Evolutionary conservation across 2,329 filamentous ascomycete genomes (phyloP).

Genomic region (Aspergillus candidus): DNA sequence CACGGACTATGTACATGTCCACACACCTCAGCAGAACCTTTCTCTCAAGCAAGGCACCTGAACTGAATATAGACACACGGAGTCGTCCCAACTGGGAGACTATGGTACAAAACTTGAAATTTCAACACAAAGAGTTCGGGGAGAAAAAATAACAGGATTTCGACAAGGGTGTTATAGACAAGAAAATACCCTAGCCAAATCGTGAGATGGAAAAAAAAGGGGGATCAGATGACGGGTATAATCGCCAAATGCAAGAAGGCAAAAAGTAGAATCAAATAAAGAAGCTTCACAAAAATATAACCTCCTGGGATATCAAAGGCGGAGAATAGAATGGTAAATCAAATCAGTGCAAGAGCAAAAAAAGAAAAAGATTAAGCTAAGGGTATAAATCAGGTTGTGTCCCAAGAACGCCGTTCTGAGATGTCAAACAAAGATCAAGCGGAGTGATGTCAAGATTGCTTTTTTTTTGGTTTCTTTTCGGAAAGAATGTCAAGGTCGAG

Average conservation of each 20-base stretch:
- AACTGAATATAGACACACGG: not conserved
- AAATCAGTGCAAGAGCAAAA: slow-evolving; percentile 12
- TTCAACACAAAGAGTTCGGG: slow-evolving; percentile 7
- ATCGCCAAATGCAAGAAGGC: slow-evolving; percentile 5
- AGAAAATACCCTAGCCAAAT: slow-evolving; percentile 1
- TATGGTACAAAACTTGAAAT: slow-evolving; percentile 12
- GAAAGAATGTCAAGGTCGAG: slow-evolving; percentile 3
- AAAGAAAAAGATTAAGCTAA: slow-evolving; percentile 28
- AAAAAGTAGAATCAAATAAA: slow-evolving; percentile 10
- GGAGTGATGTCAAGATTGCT: slow-evolving; percentile 6
- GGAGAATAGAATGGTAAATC: slow-evolving; percentile 12
- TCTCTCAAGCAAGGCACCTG: too few relatives aligned
- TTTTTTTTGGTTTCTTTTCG: slow-evolving; percentile 3
- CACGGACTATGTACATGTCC: slow-evolving; percentile 22
- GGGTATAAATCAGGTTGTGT: slow-evolving; percentile 30
- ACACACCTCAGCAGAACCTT: not conserved
- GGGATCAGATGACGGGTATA: not conserved
- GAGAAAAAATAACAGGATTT: slow-evolving; percentile 2
- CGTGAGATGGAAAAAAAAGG: slow-evolving; percentile 5
- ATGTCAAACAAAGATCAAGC: slow-evolving; percentile 14
- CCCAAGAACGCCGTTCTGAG: slow-evolving; percentile 21
- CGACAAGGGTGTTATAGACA: slow-evolving; percentile 3
- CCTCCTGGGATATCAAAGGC: slow-evolving; percentile 12
- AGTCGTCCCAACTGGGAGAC: slow-evolving; percentile 3
- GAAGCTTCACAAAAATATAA: slow-evolving; percentile 3